Base-by-base conservation (phyloP, 1,139 yeast genomes). In the Magnusiomyces ingens region DNA sequence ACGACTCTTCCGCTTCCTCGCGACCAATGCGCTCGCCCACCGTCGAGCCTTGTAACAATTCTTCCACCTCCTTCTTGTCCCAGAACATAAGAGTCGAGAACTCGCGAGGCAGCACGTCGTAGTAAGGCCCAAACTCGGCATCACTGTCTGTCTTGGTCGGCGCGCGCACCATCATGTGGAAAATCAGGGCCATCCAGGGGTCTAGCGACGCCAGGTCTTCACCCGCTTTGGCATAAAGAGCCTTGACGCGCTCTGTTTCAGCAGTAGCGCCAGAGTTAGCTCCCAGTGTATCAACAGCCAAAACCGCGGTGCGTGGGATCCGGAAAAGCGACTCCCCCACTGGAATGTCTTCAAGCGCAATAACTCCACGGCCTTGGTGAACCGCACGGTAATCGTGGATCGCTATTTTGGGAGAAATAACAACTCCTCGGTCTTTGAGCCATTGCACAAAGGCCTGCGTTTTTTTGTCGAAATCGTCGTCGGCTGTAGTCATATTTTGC, bases 41-140 rank as follows among this genome's bases (percentile, higher is more conserved):
- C 49, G 81, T 75, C 0, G 96, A 87, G 0, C 98, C 98, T 49
- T 73, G 61, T 57, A 93, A 74, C 50, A 86, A 66, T 55, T 83
- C 83, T 1, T 69, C 70, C 1, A 60, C 57, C 48, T 75, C 75
- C 1, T 66, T 64, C 0, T 77, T 79, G 1, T 61, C 60, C 98
- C 98, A 93, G 63, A 82, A 89, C 81, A 90, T 85, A 55, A 91
- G 77, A 49, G 85, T 86, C 62, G 83, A 77, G 65, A 86, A 82
- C 15, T 68, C 62, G 1, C 63, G 60, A 0, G 98, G 98, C 50
- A 93, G 72, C 0, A 90, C 79, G 38, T 78, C 72, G 57, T 89
- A 80, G 67, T 93, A 93, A 1, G 81, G 77, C 53, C 64, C 66
- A 95, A 96, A 91, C 40, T 69, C 72, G 1, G 57, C 54, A 50